A percentile compares a stretch with the other conserved stretches of the same genome.
phyloP scores from a whole-genome alignment of 2,329 filamentous ascomycete genomes.

The Diaporthe sp. region DNA sequence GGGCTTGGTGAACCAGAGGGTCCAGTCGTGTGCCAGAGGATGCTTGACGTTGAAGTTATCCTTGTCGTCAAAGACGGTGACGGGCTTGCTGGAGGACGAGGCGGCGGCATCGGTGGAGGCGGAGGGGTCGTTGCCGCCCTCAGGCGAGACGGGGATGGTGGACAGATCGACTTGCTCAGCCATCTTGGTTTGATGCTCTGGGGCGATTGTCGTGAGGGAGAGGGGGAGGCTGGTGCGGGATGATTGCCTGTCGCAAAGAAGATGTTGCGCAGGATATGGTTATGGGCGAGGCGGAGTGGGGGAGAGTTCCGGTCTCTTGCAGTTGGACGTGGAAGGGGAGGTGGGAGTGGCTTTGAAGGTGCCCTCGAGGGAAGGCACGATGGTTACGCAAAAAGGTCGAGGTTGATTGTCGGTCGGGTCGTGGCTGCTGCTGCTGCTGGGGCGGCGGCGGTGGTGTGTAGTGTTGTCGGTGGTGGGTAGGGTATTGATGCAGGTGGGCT shows the following conservation, averaged over 20 bases:
- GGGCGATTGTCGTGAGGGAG: conserved; percentile 14
- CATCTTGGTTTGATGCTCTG: conserved; percentile 50
- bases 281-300: not conserved
- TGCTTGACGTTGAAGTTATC: conserved; percentile 99
- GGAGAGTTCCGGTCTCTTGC: not conserved
- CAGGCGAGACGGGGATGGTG: conserved; percentile 77
- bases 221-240: not conserved
- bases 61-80: conserved; percentile 98
- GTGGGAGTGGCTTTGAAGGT: not conserved
- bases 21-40: conserved; percentile 97
- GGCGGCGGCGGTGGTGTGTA: not conserved
- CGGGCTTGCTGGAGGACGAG: conserved; percentile 69
- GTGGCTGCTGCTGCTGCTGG: conserved; percentile 2
- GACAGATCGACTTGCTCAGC: conserved; percentile 75
- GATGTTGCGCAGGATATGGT: not conserved
- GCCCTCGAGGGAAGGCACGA: conserved; percentile 21
- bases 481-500: conserved; percentile 36
- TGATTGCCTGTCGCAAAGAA: conserved; percentile 20
- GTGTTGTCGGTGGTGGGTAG: conserved; percentile 28
- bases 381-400: conserved; percentile 2
- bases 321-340: not conserved
- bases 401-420: conserved; percentile 2
- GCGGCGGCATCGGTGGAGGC: conserved; percentile 61
- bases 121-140: conserved; percentile 70
- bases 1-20: conserved; percentile 99